Conservation (phyloP, 2,329 filamentous ascomycete genomes). For the Dothiorella sarmentorum region DNA sequence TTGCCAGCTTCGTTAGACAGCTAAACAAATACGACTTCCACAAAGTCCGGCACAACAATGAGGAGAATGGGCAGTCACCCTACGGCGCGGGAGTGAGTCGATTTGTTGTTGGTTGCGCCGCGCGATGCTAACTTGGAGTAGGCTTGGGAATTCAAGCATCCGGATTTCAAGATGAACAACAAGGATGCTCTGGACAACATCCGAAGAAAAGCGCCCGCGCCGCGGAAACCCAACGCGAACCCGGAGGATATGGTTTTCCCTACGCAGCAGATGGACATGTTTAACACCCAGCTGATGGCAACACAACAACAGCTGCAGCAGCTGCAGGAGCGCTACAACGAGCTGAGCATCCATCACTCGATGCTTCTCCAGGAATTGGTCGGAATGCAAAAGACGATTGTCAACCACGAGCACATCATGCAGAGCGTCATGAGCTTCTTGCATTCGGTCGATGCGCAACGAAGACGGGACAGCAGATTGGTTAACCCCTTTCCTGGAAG, state of each 20-base stretch:
- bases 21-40: constrained; percentile 98
- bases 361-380: constrained; percentile 63
- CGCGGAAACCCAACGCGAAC: constrained; percentile 62
- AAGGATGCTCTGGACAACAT: constrained; percentile 98
- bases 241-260: constrained; percentile 72
- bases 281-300: constrained; percentile 83
- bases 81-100: constrained; percentile 71
- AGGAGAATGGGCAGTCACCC: constrained; percentile 76
- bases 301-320: constrained; percentile 90
- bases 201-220: constrained; percentile 87
- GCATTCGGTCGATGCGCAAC: constrained; percentile 61
- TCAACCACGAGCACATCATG: constrained; percentile 69
- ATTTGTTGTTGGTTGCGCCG: not conserved
- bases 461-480: constrained; percentile 58
- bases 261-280: constrained; percentile 81
- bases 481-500: constrained; percentile 38
- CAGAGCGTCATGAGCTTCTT: constrained; percentile 68
- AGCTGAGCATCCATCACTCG: constrained; percentile 66
- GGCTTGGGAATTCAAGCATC: constrained; percentile 97
- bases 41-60: constrained; percentile 89
- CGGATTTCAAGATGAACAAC: constrained; percentile 91
- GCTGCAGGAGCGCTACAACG: constrained; percentile 78
- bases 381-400: constrained; percentile 65
- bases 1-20: constrained; percentile 93
- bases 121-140: constrained; percentile 34